phyloP scores from a whole-genome alignment of 306 rosid species.

The Cucumis hystrix region DNA sequence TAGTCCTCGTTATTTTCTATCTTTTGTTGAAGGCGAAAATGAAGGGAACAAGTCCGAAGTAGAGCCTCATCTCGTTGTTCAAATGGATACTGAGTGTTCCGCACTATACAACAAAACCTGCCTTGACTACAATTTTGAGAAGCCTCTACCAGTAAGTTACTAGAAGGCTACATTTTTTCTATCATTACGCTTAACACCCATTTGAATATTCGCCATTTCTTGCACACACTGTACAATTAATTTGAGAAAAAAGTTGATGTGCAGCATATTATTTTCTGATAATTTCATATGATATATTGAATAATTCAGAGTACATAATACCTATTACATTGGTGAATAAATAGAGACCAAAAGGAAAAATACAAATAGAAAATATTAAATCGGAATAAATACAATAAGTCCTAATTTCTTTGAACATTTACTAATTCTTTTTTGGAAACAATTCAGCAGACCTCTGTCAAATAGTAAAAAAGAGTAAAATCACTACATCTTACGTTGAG shows the following conservation, averaged over 20 bases:
- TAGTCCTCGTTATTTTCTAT: constrained; percentile 68
- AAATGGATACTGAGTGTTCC: constrained; percentile 92
- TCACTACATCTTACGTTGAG: neutral
- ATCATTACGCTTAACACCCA: neutral
- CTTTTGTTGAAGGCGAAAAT: constrained; percentile 26
- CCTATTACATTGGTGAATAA: too few relatives aligned
- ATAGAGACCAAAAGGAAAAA: too few relatives aligned
- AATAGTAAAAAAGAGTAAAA: neutral
- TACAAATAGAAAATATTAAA: too few relatives aligned
- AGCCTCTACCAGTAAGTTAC: constrained; percentile 56
- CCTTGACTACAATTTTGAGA: constrained; percentile 70
- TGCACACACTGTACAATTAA: neutral
- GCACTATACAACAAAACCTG: constrained; percentile 56
- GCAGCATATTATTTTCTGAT: neutral
- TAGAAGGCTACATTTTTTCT: neutral
- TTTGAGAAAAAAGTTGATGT: neutral
- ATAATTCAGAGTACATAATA: too few relatives aligned
- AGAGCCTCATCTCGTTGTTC: constrained; percentile 54
- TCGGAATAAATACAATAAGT: too few relatives aligned
- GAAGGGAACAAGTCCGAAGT: constrained; percentile 27
- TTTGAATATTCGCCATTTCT: neutral
- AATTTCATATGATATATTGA: too few relatives aligned
- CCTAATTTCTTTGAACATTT: too few relatives aligned
- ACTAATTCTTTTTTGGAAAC: neutral
- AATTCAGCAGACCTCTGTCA: neutral